phyloP scores from a whole-genome alignment of 2,329 filamentous ascomycete species.

The Stemphylium vesicarium region DNA sequence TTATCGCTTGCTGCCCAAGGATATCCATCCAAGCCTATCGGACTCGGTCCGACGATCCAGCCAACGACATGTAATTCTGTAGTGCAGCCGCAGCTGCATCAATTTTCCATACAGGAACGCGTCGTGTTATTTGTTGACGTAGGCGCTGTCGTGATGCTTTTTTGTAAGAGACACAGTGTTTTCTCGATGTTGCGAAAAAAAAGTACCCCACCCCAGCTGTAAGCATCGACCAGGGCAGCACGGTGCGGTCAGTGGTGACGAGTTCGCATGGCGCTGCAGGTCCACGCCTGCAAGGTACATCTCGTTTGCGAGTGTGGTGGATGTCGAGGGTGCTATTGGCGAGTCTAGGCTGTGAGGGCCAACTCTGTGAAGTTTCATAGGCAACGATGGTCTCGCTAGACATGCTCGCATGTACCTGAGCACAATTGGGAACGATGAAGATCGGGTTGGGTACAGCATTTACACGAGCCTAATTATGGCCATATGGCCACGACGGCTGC shows the following conservation, averaged over 20 bases:
- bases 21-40: constrained; percentile 3
- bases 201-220: constrained; percentile 6
- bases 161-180: constrained; percentile 16
- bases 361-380: constrained; percentile 15
- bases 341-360: constrained; percentile 14
- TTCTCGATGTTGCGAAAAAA: constrained; percentile 1
- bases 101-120: background rate
- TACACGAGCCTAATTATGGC: background rate
- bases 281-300: constrained; percentile 21
- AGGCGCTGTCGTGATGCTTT: constrained; percentile 10
- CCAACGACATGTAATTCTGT: background rate
- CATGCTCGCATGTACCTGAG: background rate
- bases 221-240: constrained; percentile 11
- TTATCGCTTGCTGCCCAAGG: background rate
- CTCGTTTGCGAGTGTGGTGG: constrained; percentile 14
- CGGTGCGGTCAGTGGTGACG: constrained; percentile 8
- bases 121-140: constrained; percentile 2
- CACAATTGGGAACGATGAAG: no score
- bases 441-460: background rate
- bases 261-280: constrained; percentile 16
- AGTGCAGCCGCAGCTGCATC: background rate
- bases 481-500: no score
- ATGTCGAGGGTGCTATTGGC: constrained; percentile 19
- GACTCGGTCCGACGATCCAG: constrained; percentile 9
- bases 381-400: constrained; percentile 2